Evolutionary conservation across 352 stramenopile species (phyloP), one percentile per base, ranked within the genome.

Genomic region (Globisporangium recalcitrans): DNA sequence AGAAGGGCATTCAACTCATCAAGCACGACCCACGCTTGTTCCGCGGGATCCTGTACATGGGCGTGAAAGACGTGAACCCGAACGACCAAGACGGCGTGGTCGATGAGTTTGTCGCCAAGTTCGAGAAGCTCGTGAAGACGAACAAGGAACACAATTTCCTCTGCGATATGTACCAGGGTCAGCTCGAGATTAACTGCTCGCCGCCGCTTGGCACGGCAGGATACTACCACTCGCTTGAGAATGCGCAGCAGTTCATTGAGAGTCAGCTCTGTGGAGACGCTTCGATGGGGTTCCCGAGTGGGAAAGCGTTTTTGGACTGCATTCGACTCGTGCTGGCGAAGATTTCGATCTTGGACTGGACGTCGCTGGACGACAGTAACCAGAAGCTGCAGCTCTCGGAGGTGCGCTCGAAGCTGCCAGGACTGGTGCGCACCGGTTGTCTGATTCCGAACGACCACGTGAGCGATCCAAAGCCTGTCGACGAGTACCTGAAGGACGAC

Each of bases 261-360:
- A 24, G 65, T 47, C 59, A 64, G 60, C 34, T 69, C 65, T 64
- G 73, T 47, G 48, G 59, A 29, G 67, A 79, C 9, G 26, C 63
- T 8, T 59, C 63, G 1, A 53, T 56, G 19, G 73, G 73, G 9
- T 90, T 82, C 51, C 19, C 62, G 32, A 86, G 51, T 5, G 77
- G 80, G 2, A 77, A 68, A 19, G 71, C 62, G 8, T 90, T 91
- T 56, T 67, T 87, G 22, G 78, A 93, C 47, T 93, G 80, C 57
- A 71, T 93, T 54, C 76, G 79, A 1, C 70, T 90, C 40, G 67
- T 91, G 21, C 49, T 93, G 11, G 76, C 83, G 4, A 93, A 93
- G 64, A 86, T 93, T 3, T 80, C 78, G 16, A 87, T 90, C 27
- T 52, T 93, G 42, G 83, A 91, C 60, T 93, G 83, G 81, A 93